phyloP scores from a whole-genome alignment of 495 filamentous ascomycete species.

The Talaromyces stipitatus region DNA sequence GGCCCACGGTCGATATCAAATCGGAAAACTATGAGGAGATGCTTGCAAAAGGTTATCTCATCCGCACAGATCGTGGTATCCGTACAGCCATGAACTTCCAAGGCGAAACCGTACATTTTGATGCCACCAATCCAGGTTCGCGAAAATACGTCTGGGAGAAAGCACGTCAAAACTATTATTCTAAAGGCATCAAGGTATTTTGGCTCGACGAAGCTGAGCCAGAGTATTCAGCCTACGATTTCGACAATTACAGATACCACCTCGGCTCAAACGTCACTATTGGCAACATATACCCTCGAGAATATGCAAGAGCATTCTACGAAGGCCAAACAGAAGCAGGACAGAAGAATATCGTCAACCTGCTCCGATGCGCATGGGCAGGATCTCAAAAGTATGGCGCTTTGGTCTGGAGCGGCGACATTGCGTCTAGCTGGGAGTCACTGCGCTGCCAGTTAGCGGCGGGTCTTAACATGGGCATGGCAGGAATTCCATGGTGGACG shows the following conservation, averaged over 20 bases:
- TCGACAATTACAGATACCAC: constrained; percentile 51
- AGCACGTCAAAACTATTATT: constrained; percentile 47
- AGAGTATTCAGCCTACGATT: constrained; percentile 51
- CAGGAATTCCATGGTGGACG: constrained; percentile 53
- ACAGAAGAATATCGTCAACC: constrained; percentile 45
- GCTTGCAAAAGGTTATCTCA: constrained; percentile 43
- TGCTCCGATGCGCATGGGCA: constrained; percentile 52
- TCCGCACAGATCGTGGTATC: constrained; percentile 46
- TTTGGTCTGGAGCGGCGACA: constrained; percentile 52
- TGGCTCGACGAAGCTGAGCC: constrained; percentile 58
- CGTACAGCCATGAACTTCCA: constrained; percentile 44
- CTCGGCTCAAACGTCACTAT: constrained; percentile 42
- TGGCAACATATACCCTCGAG: constrained; percentile 48
- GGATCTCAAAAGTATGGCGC: constrained; percentile 53
- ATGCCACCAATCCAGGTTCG: constrained; percentile 47
- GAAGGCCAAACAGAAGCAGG: constrained; percentile 44
- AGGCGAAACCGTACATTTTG: constrained; percentile 47
- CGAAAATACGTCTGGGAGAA: constrained; percentile 47
- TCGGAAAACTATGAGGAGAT: constrained; percentile 48
- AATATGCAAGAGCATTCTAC: constrained; percentile 48
- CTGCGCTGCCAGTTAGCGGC: constrained; percentile 49
- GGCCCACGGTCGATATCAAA: constrained; percentile 47
- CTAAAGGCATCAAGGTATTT: constrained; percentile 49
- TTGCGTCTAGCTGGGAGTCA: constrained; percentile 47
- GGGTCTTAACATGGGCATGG: constrained; percentile 50